Conservation (phyloP, 1,284 basidiomycete genomes). For the Ceratobasidium sp. region DNA sequence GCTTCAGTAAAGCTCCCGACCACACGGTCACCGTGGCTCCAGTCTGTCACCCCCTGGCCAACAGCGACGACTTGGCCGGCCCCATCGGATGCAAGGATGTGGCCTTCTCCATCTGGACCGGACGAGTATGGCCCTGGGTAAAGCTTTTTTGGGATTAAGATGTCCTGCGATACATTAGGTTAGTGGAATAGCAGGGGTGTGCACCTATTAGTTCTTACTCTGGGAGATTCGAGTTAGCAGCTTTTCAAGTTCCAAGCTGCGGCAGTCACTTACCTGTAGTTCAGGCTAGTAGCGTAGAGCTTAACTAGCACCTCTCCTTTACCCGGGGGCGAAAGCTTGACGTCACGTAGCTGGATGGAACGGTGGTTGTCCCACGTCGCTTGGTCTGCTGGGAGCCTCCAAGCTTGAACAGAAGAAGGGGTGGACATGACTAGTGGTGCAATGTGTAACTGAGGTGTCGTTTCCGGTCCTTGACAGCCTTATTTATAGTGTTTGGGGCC, state of each 20-base stretch:
- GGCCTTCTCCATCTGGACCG: constrained; percentile 22
- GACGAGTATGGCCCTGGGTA: constrained; percentile 11
- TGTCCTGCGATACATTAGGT: constrained; percentile 4
- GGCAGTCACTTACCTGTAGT: not conserved
- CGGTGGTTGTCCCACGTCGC: not conserved
- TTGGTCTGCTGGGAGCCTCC: constrained; percentile 11
- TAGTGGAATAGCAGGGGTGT: not conserved
- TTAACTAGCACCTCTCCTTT: constrained; percentile 26
- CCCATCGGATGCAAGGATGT: constrained; percentile 68
- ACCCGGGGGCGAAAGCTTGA: constrained; percentile 1
- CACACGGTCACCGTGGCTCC: constrained; percentile 67
- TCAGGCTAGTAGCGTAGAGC: constrained; percentile 10
- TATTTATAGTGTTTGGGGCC: no score
- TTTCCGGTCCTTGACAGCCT: no score
- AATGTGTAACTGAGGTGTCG: not conserved
- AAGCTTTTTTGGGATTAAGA: not conserved
- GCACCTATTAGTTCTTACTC: not conserved
- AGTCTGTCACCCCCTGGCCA: constrained; percentile 64
- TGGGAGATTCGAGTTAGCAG: constrained; percentile 16
- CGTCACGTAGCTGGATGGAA: not conserved
- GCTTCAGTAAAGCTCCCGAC: constrained; percentile 60
- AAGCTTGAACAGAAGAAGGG: constrained; percentile 9
- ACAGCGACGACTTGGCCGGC: constrained; percentile 69
- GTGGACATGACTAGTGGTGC: not conserved
- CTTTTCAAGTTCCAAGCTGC: constrained; percentile 14